Conservation (phyloP, 139 green algal species). For the Zygnema circumcarinatum region DNA sequence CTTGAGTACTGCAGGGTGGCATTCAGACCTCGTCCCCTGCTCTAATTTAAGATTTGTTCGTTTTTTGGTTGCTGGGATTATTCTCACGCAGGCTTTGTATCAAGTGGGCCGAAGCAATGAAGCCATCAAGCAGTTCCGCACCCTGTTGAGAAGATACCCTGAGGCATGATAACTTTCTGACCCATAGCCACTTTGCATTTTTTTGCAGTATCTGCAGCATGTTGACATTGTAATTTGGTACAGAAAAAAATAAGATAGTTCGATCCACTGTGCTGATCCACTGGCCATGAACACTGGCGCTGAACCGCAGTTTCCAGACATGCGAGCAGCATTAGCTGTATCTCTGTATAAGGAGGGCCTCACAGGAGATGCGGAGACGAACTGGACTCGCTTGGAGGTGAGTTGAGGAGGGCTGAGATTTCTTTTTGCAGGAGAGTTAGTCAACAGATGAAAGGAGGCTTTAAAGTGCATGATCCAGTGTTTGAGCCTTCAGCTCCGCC, state of each 20-base stretch:
- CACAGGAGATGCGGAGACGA: slow-evolving; percentile 54
- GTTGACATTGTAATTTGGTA: no score
- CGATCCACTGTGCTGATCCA: no score
- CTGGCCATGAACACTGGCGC: no score
- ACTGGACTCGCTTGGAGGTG: slow-evolving; percentile 59
- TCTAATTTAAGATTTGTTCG: no score
- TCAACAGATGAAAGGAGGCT: not conserved
- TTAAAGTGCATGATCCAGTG: not conserved
- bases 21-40: no score
- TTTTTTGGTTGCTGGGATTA: no score
- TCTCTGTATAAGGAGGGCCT: slow-evolving; percentile 53
- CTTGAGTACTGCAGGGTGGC: no score
- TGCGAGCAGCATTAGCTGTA: slow-evolving; percentile 59
- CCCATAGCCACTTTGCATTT: no score
- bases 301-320: slow-evolving; percentile 65
- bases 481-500: not conserved
- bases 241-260: no score
- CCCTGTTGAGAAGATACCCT: slow-evolving; percentile 60
- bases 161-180: slow-evolving; percentile 43
- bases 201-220: no score
- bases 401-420: slow-evolving; percentile 7
- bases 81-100: slow-evolving; percentile 54
- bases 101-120: slow-evolving; percentile 52
- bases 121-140: slow-evolving; percentile 59
- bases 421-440: not conserved